A percentile compares a stretch with the other conserved stretches of the same genome.
phyloP scores from a whole-genome alignment of 805 yeast species.

The Torulaspora maleeae region DNA sequence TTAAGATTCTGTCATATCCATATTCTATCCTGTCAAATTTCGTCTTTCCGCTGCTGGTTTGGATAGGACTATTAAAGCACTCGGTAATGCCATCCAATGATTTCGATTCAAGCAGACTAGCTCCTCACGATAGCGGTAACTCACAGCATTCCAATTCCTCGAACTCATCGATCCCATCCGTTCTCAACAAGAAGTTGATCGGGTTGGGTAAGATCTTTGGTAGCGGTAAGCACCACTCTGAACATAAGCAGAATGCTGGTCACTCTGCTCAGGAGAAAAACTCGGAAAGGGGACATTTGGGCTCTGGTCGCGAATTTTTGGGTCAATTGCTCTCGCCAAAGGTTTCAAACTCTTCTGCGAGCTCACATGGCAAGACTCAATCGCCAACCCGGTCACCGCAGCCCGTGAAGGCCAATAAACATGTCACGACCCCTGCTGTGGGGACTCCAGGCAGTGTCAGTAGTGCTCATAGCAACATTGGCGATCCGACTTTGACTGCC shows the following conservation, averaged over 20 bases:
- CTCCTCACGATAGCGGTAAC: slow-evolving; percentile 10
- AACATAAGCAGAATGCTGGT: slow-evolving; percentile 9
- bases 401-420: neutral
- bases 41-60: neutral
- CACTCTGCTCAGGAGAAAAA: slow-evolving; percentile 4
- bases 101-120: slow-evolving; percentile 1
- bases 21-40: neutral
- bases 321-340: slow-evolving; percentile 10
- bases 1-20: neutral
- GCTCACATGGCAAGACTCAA: slow-evolving; percentile 4
- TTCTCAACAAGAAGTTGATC: slow-evolving; percentile 10
- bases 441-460: slow-evolving; percentile 2
- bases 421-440: neutral
- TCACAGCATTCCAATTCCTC: slow-evolving; percentile 11
- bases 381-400: slow-evolving; percentile 1
- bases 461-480: neutral
- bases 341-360: slow-evolving; percentile 9
- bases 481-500: slow-evolving; percentile 8
- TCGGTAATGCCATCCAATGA: slow-evolving; percentile 9
- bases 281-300: slow-evolving; percentile 3
- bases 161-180: slow-evolving; percentile 9
- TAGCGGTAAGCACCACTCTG: neutral
- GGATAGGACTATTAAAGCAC: neutral
- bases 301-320: slow-evolving; percentile 8
- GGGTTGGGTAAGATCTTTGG: slow-evolving; percentile 14